A percentile compares a stretch with the other conserved stretches of the same genome.
These are phyloP conservation scores for Aciculosporium take DNA, from an alignment of 2,329 filamentous ascomycete species.

Conservation along the genomic window DNA sequence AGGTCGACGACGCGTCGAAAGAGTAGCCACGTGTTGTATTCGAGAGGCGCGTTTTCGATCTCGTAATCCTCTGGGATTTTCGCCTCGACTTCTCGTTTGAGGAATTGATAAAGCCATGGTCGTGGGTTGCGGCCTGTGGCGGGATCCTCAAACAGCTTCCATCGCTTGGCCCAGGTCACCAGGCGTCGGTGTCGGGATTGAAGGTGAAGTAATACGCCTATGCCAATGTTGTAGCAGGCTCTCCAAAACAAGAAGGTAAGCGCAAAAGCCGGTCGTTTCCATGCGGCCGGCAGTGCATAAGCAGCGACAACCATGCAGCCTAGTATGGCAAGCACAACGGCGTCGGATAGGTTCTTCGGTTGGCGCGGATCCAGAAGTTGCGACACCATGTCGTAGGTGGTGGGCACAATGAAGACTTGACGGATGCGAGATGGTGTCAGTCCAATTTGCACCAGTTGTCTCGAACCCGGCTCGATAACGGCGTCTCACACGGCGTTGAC, in stretches of 20 bases:
- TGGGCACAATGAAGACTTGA: slow-evolving; percentile 84
- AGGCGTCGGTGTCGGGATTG: slow-evolving; percentile 83
- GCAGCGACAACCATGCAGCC: slow-evolving; percentile 59
- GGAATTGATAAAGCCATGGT: slow-evolving; percentile 65
- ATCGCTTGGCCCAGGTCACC: slow-evolving; percentile 75
- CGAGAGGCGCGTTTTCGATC: slow-evolving; percentile 82
- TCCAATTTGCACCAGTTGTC: not conserved
- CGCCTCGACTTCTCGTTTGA: slow-evolving; percentile 82
- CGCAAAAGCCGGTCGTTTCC: slow-evolving; percentile 67
- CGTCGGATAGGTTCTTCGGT: slow-evolving; percentile 87
- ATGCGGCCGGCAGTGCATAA: slow-evolving; percentile 53
- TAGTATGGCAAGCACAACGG: slow-evolving; percentile 64
- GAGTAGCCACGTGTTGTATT: slow-evolving; percentile 98
- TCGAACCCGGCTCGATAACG: not conserved
- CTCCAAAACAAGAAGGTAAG: slow-evolving; percentile 84
- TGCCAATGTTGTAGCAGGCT: slow-evolving; percentile 82
- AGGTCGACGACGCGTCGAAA: slow-evolving; percentile 92
- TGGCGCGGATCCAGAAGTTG: slow-evolving; percentile 89
- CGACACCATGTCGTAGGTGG: slow-evolving; percentile 97
- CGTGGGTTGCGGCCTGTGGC: slow-evolving; percentile 67
- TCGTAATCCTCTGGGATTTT: slow-evolving; percentile 91
- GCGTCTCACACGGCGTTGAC: not conserved
- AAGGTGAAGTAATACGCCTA: slow-evolving; percentile 74
- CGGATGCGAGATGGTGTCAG: slow-evolving; percentile 6
- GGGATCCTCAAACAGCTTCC: slow-evolving; percentile 74